Evolutionary conservation across 192 early-diverging fungal genomes (phyloP).

Genomic region (Helicostylum pulchrum): DNA sequence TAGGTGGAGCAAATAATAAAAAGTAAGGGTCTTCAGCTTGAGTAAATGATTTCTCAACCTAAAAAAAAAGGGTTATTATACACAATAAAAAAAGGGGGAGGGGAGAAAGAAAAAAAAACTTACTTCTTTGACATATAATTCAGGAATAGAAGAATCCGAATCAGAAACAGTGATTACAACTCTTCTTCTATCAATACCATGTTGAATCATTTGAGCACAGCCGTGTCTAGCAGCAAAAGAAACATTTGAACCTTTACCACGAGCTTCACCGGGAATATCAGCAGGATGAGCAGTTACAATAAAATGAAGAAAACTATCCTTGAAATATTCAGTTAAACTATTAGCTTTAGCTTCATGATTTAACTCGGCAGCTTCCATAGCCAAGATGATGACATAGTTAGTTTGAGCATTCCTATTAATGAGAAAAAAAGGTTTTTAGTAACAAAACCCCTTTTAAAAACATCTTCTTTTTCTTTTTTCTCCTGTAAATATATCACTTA

Average conservation of each 20-base stretch:
- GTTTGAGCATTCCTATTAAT: constrained; percentile 38
- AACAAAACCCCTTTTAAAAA: neutral
- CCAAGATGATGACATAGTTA: constrained; percentile 61
- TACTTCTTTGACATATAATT: constrained; percentile 60
- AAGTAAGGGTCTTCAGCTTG: constrained; percentile 45
- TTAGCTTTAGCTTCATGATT: constrained; percentile 55
- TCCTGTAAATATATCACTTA: constrained; percentile 19
- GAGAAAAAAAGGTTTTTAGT: neutral
- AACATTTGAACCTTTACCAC: constrained; percentile 73
- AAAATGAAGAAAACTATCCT: constrained; percentile 62
- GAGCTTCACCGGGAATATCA: constrained; percentile 62
- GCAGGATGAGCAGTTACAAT: constrained; percentile 67
- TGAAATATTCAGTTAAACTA: constrained; percentile 50
- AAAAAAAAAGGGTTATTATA: neutral
- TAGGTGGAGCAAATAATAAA: constrained; percentile 44
- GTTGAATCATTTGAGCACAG: constrained; percentile 27
- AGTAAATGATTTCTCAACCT: constrained; percentile 39
- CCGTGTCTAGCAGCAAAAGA: constrained; percentile 57
- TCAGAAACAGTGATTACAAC: constrained; percentile 71
- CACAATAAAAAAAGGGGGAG: constrained; percentile 11
- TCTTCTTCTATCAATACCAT: constrained; percentile 45
- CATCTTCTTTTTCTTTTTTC: neutral
- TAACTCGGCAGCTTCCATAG: constrained; percentile 72
- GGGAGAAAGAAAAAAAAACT: neutral
- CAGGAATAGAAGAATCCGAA: constrained; percentile 71